phyloP scores from a whole-genome alignment of 1,284 basidiomycete genomes.

The Cryptococcus maquisensis region DNA sequence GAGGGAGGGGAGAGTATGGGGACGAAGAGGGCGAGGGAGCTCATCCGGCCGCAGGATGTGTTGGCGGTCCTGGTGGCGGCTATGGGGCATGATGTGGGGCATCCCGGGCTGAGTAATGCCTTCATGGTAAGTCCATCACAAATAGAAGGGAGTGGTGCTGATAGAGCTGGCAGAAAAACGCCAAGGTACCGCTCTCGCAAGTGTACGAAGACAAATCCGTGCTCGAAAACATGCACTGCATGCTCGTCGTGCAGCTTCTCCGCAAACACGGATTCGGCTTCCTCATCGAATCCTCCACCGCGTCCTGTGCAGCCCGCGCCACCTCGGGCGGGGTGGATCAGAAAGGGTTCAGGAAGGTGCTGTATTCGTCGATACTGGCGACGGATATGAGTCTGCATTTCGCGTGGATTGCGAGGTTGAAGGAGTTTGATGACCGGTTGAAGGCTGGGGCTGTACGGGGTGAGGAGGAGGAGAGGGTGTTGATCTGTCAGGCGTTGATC shows the following conservation, averaged over 20 bases:
- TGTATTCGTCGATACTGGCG: conserved; percentile 74
- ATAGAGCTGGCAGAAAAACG: conserved; percentile 84
- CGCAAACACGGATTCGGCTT: conserved; percentile 67
- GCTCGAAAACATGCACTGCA: conserved; percentile 87
- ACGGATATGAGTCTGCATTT: conserved; percentile 91
- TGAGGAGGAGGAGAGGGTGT: conserved; percentile 56
- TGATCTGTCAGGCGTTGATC: conserved; percentile 84
- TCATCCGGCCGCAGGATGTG: conserved; percentile 64
- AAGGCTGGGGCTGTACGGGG: conserved; percentile 18
- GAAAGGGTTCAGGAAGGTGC: conserved; percentile 62
- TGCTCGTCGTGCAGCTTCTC: conserved; percentile 75
- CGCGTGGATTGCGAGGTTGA: conserved; percentile 71
- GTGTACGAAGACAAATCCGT: conserved; percentile 85
- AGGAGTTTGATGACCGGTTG: conserved; percentile 43
- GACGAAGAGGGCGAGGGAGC: conserved; percentile 46
- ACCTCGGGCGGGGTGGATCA: conserved; percentile 45
- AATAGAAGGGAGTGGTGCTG: no score
- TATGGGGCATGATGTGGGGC: conserved; percentile 91
- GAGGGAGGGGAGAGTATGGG: conserved; percentile 25
- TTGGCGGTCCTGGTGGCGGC: conserved; percentile 81
- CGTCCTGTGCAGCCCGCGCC: background rate
- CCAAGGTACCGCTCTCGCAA: conserved; percentile 75
- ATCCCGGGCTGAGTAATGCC: conserved; percentile 83
- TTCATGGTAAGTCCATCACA: conserved; percentile 72
- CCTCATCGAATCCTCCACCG: conserved; percentile 36